These are phyloP conservation scores for Dothidotthia symphoricarpi DNA, from an alignment of 2,329 filamentous ascomycete genomes.

Conservation along the genomic window DNA sequence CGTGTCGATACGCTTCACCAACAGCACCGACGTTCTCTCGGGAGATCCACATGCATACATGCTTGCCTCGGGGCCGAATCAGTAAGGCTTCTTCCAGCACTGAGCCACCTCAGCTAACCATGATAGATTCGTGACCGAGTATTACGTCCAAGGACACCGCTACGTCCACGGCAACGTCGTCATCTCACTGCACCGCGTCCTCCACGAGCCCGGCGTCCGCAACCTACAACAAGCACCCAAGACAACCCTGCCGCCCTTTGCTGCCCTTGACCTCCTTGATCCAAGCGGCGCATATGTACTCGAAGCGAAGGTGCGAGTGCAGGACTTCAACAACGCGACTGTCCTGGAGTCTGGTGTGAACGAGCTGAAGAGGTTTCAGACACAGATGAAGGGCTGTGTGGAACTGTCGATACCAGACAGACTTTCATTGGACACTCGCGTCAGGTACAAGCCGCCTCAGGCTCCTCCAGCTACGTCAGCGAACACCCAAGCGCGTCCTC, in stretches of 20 bases:
- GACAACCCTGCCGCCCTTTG: constrained; percentile 44
- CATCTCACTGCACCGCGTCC: constrained; percentile 56
- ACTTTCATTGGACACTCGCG: constrained; percentile 59
- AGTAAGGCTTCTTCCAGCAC: constrained; percentile 41
- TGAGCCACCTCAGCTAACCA: constrained; percentile 18
- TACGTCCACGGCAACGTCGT: constrained; percentile 59
- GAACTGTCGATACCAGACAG: constrained; percentile 59
- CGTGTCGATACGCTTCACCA: constrained; percentile 54
- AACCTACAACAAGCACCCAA: constrained; percentile 32
- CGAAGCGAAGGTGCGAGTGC: constrained; percentile 57
- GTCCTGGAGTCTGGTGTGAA: constrained; percentile 55
- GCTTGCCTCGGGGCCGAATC: constrained; percentile 52
- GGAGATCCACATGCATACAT: constrained; percentile 53
- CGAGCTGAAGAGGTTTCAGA: constrained; percentile 56
- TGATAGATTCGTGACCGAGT: constrained; percentile 56
- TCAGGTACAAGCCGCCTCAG: constrained; percentile 47
- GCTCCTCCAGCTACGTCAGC: constrained; percentile 8
- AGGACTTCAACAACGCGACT: constrained; percentile 55
- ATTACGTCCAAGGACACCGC: constrained; percentile 56
- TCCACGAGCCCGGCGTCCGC: constrained; percentile 47
- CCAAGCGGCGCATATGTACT: constrained; percentile 58
- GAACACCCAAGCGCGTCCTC: constrained; percentile 13
- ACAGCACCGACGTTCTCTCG: constrained; percentile 48
- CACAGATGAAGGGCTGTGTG: constrained; percentile 57
- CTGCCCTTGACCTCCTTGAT: constrained; percentile 53